These are phyloP conservation scores for Fusarium denticulatum DNA, from an alignment of 2,329 filamentous ascomycete genomes.

Conservation along the genomic window DNA sequence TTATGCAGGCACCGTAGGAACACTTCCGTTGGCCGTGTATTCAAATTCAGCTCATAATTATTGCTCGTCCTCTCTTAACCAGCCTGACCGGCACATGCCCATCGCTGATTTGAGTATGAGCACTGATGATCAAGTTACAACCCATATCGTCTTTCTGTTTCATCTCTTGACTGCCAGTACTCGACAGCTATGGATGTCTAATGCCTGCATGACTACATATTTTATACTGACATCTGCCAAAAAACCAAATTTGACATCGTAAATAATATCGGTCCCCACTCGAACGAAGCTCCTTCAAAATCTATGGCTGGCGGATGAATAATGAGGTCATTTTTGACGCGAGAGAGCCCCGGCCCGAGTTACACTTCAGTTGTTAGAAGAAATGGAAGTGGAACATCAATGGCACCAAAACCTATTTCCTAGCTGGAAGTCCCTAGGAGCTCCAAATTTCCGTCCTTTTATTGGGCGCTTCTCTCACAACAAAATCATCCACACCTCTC, in stretches of 20 bases:
- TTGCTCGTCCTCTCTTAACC: conserved; percentile 75
- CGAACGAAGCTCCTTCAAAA: neutral
- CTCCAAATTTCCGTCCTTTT: neutral
- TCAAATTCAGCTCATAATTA: conserved; percentile 62
- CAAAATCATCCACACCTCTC: neutral
- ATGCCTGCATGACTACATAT: neutral
- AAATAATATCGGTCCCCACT: neutral
- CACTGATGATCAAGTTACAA: conserved; percentile 62
- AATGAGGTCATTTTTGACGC: conserved; percentile 7
- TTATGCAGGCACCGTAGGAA: neutral
- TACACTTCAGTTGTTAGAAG: neutral
- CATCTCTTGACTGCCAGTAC: neutral
- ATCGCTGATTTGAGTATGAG: conserved; percentile 50
- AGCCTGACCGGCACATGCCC: conserved; percentile 64
- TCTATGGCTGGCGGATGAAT: neutral
- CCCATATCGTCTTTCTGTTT: conserved; percentile 58
- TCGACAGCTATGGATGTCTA: neutral
- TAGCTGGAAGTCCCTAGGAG: neutral
- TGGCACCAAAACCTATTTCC: neutral
- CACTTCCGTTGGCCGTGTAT: neutral
- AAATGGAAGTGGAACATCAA: conserved; percentile 1
- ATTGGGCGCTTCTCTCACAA: conserved; percentile 10
- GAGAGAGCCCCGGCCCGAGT: neutral
- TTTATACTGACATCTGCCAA: neutral
- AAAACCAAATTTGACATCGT: neutral